Percentiles rank a stretch among this genome's conserved stretches.
phyloP scores from a whole-genome alignment of 75 land plant species.

The Ceratopteris richardii region DNA sequence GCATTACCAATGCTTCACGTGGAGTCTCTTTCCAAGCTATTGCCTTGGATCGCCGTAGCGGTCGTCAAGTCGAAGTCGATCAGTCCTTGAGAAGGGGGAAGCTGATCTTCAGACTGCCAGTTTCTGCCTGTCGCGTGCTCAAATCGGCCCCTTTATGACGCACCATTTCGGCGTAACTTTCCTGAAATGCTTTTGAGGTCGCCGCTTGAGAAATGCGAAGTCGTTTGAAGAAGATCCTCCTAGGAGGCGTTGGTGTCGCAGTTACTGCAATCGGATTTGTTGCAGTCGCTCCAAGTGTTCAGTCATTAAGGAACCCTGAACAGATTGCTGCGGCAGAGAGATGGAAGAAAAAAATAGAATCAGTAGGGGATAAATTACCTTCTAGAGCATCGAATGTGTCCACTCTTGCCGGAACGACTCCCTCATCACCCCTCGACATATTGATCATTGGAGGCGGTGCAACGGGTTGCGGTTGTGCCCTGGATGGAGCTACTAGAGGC shows the following conservation, averaged over 20 bases:
- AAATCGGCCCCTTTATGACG: not conserved
- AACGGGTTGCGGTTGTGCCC: constrained; percentile 92
- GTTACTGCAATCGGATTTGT: not conserved
- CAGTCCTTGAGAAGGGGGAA: too few species aligned
- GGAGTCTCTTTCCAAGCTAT: too few species aligned
- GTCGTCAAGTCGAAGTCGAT: too few species aligned
- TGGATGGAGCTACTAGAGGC: constrained; percentile 82
- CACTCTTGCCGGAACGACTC: constrained; percentile 49
- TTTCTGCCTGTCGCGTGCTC: not conserved
- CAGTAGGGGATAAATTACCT: constrained; percentile 51
- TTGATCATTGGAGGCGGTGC: constrained; percentile 95
- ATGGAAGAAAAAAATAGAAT: constrained; percentile 33
- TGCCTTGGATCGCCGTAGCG: too few species aligned
- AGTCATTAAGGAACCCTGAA: not conserved
- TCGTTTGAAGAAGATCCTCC: not conserved
- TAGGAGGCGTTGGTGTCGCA: not conserved
- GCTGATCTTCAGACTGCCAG: too few species aligned
- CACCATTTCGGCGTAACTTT: not conserved
- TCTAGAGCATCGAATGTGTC: constrained; percentile 58
- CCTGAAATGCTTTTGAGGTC: not conserved
- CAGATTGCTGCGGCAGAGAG: not conserved
- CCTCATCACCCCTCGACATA: constrained; percentile 57
- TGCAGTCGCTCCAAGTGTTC: not conserved
- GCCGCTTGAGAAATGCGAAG: not conserved
- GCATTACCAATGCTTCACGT: too few species aligned